phyloP scores from a whole-genome alignment of 495 filamentous ascomycete species.

The Barbatosphaeria neglecta region DNA sequence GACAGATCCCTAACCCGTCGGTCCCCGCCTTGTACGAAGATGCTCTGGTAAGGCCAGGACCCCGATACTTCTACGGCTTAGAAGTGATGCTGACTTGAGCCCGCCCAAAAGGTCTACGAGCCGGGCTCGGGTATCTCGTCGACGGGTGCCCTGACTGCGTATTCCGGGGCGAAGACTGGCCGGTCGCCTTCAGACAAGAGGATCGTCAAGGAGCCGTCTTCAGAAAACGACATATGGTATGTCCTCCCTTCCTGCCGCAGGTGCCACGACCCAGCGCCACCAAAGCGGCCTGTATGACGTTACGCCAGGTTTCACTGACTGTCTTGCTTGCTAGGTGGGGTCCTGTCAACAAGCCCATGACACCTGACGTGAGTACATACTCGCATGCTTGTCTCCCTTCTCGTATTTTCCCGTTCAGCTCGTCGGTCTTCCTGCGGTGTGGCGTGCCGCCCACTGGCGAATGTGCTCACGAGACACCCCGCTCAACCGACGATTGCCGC shows the following conservation, averaged over 20 bases:
- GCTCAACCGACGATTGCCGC: not conserved
- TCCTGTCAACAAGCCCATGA: conserved; percentile 98
- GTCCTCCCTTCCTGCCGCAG: conserved; percentile 39
- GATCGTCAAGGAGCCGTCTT: conserved; percentile 82
- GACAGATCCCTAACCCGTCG: conserved; percentile 72
- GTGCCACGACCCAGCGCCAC: too few species aligned
- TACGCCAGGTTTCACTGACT: not conserved
- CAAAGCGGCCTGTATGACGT: too few species aligned
- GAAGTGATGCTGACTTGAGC: not conserved
- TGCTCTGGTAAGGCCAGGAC: conserved; percentile 51
- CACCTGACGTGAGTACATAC: conserved; percentile 67
- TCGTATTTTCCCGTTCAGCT: conserved; percentile 1
- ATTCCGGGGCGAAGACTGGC: conserved; percentile 95
- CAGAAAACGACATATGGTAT: conserved; percentile 92
- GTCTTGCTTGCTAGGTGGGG: conserved; percentile 30
- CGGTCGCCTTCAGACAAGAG: conserved; percentile 95
- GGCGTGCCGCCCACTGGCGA: too few species aligned
- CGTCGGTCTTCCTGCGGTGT: not conserved
- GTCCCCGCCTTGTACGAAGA: conserved; percentile 97
- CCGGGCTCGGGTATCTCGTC: conserved; percentile 95
- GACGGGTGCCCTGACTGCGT: conserved; percentile 85
- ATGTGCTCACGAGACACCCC: not conserved
- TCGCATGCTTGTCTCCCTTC: conserved; percentile 1
- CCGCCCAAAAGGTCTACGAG: conserved; percentile 63
- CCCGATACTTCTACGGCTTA: not conserved